Conservation (phyloP, 495 filamentous ascomycete species). For the Aspergillus indologenus region DNA sequence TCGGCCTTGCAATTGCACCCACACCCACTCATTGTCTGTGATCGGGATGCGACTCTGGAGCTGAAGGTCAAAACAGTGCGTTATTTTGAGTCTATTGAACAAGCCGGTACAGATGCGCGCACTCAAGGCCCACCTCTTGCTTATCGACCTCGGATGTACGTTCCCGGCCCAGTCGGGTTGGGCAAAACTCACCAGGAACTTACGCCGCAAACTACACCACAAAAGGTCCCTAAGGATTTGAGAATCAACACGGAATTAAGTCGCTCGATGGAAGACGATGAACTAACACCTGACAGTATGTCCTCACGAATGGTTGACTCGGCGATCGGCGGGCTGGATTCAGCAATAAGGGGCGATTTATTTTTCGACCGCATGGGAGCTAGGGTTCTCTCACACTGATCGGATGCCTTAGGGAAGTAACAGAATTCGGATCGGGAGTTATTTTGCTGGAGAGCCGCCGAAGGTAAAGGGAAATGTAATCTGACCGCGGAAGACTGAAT, state of each 20-base stretch:
- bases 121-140: conserved; percentile 55
- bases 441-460: background rate
- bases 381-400: conserved; percentile 34
- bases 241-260: conserved; percentile 45
- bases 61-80: conserved; percentile 85
- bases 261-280: conserved; percentile 43
- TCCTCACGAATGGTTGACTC: conserved; percentile 59
- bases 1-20: conserved; percentile 77
- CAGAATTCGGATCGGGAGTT: background rate
- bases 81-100: conserved; percentile 59
- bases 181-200: conserved; percentile 28
- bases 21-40: conserved; percentile 76
- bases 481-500: conserved; percentile 1
- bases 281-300: conserved; percentile 67
- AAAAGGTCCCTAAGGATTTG: conserved; percentile 41
- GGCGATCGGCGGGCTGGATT: conserved; percentile 44
- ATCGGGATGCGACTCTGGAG: conserved; percentile 81
- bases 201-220: conserved; percentile 27
- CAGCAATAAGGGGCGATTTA: conserved; percentile 38
- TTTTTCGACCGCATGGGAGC: conserved; percentile 44
- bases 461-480: too few relatives aligned
- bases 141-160: conserved; percentile 41
- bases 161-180: conserved; percentile 31
- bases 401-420: background rate
- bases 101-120: conserved; percentile 54